A percentile compares a stretch with the other conserved stretches of the same genome.
Conservation (phyloP, 306 rosid genomes). For the Pyrus bretschneideri region DNA sequence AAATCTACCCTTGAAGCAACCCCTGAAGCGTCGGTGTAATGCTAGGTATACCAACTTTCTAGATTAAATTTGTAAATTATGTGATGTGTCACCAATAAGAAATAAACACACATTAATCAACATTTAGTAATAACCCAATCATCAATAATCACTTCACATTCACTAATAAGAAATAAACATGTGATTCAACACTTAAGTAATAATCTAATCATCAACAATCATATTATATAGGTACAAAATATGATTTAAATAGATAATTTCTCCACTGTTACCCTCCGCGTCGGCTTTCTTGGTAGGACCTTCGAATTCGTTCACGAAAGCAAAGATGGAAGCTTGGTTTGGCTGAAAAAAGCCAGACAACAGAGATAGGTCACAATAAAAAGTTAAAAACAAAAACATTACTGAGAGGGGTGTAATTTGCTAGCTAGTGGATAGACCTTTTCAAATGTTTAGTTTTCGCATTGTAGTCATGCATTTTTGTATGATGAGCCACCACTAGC, state of each 20-base stretch:
- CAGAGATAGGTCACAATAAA: neutral
- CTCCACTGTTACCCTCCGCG: neutral
- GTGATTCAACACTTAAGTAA: no score
- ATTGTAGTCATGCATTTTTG: slow-evolving; percentile 23
- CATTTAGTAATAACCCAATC: no score
- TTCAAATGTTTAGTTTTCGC: slow-evolving; percentile 14
- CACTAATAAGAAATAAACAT: no score
- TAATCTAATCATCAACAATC: no score
- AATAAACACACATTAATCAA: no score
- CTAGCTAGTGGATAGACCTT: slow-evolving; percentile 7
- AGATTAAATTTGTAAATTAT: no score
- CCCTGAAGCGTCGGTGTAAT: neutral
- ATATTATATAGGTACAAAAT: no score
- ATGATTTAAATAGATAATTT: no score
- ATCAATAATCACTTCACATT: no score
- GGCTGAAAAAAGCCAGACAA: slow-evolving; percentile 1
- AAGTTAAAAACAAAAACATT: neutral
- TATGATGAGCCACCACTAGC: slow-evolving; percentile 65
- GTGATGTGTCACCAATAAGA: no score
- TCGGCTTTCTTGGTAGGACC: neutral
- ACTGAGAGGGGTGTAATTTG: slow-evolving; percentile 1
- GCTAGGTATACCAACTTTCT: no score
- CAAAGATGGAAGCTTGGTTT: neutral
- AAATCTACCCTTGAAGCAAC: neutral
- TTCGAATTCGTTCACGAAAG: neutral